Conservation (phyloP, 1,284 basidiomycete genomes). For the Entoloma clypeatum region DNA sequence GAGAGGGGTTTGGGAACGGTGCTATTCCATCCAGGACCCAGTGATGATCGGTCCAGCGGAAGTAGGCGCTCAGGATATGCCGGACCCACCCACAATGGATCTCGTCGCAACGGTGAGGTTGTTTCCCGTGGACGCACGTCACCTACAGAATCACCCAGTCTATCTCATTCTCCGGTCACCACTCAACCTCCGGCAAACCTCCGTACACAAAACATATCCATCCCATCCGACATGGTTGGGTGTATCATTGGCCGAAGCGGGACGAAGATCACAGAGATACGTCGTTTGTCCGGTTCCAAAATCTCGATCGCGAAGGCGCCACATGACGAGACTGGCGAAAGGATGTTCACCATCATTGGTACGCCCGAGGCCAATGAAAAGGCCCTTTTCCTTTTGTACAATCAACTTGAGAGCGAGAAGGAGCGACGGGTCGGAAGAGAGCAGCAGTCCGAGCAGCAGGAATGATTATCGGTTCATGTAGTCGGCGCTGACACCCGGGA, state of each 20-base stretch:
- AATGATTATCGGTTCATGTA: constrained; percentile 29
- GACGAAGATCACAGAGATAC: constrained; percentile 98
- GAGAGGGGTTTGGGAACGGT: constrained; percentile 92
- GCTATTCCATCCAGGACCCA: constrained; percentile 89
- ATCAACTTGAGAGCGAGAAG: constrained; percentile 95
- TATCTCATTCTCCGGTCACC: constrained; percentile 46
- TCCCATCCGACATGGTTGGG: constrained; percentile 98
- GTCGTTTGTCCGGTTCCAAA: constrained; percentile 92
- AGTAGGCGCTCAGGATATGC: constrained; percentile 48
- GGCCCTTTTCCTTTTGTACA: constrained; percentile 95
- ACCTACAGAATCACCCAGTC: constrained; percentile 53
- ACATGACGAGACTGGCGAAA: constrained; percentile 96
- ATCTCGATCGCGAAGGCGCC: constrained; percentile 98
- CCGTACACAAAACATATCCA: constrained; percentile 98
- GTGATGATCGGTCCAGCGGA: constrained; percentile 62
- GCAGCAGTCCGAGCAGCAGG: constrained; percentile 58
- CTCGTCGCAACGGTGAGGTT: constrained; percentile 59
- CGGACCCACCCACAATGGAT: constrained; percentile 33
- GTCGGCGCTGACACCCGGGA: background rate
- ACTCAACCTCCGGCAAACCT: constrained; percentile 67
- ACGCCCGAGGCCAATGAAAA: constrained; percentile 96
- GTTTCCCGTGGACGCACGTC: constrained; percentile 44
- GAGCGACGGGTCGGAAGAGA: constrained; percentile 84
- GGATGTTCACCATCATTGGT: constrained; percentile 99
- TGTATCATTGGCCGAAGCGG: constrained; percentile 97